These are phyloP conservation scores for Mycena maculata DNA, from an alignment of 768 basidiomycete species.

Conservation along the genomic window DNA sequence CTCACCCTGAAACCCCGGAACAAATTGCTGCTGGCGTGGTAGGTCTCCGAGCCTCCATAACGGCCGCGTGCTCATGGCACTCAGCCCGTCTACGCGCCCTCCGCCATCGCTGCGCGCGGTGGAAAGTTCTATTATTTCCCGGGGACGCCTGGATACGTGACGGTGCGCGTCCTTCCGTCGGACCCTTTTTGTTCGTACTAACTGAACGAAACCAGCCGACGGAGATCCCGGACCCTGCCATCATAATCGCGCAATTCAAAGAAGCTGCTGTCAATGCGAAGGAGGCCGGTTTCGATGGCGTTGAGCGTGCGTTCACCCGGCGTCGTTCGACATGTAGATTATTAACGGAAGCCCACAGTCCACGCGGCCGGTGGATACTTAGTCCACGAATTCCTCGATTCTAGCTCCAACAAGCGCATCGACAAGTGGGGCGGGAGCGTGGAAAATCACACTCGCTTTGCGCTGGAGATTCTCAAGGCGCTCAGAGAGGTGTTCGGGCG, in stretches of 20 bases:
- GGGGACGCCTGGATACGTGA: slow-evolving; percentile 42
- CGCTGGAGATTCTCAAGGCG: slow-evolving; percentile 47
- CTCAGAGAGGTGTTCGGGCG: slow-evolving; percentile 47
- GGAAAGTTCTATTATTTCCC: slow-evolving; percentile 41
- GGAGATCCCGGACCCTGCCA: slow-evolving; percentile 44
- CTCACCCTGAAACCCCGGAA: slow-evolving; percentile 41
- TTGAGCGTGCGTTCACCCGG: slow-evolving; percentile 7
- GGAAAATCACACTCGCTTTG: slow-evolving; percentile 54
- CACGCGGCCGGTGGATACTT: slow-evolving; percentile 45
- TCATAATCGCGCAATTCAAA: slow-evolving; percentile 43
- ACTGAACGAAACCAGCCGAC: slow-evolving; percentile 35
- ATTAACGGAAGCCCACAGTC: slow-evolving; percentile 19
- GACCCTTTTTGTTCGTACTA: too few relatives aligned
- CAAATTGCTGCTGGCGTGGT: slow-evolving; percentile 53
- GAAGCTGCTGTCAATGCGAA: slow-evolving; percentile 48
- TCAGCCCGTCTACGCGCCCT: slow-evolving; percentile 57
- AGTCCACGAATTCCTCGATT: slow-evolving; percentile 49
- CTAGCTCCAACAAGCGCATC: slow-evolving; percentile 47
- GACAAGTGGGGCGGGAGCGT: slow-evolving; percentile 54
- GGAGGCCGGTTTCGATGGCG: slow-evolving; percentile 21
- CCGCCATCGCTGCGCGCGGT: slow-evolving; percentile 32
- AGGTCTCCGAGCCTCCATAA: slow-evolving; percentile 25
- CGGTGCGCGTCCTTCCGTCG: slow-evolving; percentile 2
- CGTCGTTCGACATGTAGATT: not conserved
- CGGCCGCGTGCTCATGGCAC: too few relatives aligned